Percentiles rank a stretch among this genome's conserved stretches.
Evolutionary conservation across 78 protist genomes (phyloP).

Genomic region (Pigoraptor vietnamica): DNA sequence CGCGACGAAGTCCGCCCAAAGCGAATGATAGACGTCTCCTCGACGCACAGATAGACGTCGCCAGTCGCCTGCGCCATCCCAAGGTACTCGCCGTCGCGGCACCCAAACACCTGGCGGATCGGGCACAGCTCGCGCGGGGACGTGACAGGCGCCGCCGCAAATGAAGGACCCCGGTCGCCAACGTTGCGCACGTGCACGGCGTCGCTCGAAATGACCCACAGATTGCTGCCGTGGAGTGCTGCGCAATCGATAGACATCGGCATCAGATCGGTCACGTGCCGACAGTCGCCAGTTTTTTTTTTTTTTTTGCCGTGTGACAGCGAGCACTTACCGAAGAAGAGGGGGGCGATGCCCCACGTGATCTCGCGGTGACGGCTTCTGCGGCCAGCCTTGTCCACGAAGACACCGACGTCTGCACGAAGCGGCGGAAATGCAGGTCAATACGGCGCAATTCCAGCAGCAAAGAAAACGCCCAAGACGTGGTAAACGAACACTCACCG

Average conservation of each 20-base stretch:
- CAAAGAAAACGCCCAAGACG: too few relatives aligned
- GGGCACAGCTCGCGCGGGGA: background rate
- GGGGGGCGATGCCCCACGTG: background rate
- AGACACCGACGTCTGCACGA: background rate
- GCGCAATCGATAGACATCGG: too few relatives aligned
- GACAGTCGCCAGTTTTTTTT: too few relatives aligned
- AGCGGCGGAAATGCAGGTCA: background rate
- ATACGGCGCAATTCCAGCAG: too few relatives aligned
- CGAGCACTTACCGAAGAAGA: background rate
- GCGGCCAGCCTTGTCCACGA: background rate
- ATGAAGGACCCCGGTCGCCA: background rate
- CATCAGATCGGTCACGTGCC: too few relatives aligned
- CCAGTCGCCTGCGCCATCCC: background rate
- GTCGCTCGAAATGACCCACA: background rate
- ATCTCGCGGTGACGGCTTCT: background rate
- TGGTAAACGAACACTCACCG: background rate
- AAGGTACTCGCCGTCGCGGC: background rate
- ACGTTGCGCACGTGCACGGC: background rate
- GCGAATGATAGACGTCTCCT: background rate
- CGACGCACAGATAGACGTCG: background rate
- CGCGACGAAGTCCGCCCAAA: background rate
- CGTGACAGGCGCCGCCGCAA: background rate
- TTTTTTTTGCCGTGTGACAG: background rate
- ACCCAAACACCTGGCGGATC: background rate
- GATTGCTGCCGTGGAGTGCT: background rate